A percentile compares a stretch with the other conserved stretches of the same genome.
Evolutionary conservation across 1,284 basidiomycete genomes (phyloP).

Genomic region (Xerocomus alliaceus): DNA sequence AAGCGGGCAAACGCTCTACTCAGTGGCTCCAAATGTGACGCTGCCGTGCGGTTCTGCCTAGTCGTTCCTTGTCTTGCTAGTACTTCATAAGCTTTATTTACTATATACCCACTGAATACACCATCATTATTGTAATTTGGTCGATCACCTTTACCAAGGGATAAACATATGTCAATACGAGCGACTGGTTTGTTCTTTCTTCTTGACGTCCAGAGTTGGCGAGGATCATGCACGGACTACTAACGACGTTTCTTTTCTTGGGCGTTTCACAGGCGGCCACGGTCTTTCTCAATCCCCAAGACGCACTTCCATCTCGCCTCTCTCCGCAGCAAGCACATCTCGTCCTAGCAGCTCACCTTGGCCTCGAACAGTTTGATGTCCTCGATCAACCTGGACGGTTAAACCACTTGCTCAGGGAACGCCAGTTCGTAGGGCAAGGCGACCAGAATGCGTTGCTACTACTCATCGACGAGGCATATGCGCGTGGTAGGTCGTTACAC

Average conservation of each 20-base stretch:
- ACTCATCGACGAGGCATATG: constrained; percentile 63
- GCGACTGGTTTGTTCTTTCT: neutral
- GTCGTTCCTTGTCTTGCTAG: no score
- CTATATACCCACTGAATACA: no score
- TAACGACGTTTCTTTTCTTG: constrained; percentile 37
- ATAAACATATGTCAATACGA: constrained; percentile 30
- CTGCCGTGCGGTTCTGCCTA: neutral
- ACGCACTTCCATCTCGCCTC: constrained; percentile 46
- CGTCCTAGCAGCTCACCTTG: constrained; percentile 69
- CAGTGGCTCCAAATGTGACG: constrained; percentile 11
- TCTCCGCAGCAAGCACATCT: constrained; percentile 61
- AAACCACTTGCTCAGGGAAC: constrained; percentile 46
- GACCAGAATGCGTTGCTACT: constrained; percentile 58
- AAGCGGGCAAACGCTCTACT: constrained; percentile 28
- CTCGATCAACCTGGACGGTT: constrained; percentile 45
- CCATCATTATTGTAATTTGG: no score
- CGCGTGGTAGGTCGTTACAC: constrained; percentile 53
- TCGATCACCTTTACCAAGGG: no score
- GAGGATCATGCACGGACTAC: constrained; percentile 37
- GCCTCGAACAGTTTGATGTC: constrained; percentile 69
- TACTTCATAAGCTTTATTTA: no score
- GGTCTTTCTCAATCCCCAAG: constrained; percentile 58
- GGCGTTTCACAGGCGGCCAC: constrained; percentile 51
- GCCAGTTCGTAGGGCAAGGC: constrained; percentile 65
- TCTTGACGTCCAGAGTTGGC: neutral